Conservation (phyloP, 768 basidiomycete genomes). For the Hygrocybe punicea region DNA sequence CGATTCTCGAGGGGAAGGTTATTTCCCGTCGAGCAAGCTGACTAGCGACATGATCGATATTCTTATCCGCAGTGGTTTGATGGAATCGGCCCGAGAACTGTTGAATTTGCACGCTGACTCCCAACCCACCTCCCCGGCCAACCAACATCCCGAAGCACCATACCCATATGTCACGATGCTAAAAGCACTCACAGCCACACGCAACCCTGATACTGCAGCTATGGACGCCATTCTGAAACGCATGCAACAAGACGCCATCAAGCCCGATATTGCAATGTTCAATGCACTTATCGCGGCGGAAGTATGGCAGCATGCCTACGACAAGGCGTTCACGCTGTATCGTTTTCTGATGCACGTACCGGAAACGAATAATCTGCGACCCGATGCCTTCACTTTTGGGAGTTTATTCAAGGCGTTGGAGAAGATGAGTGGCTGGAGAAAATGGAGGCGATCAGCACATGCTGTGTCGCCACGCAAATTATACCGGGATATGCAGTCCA, state of each 20-base stretch:
- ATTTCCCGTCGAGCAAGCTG: constrained; percentile 29
- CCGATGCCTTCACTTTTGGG: constrained; percentile 45
- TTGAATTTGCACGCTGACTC: constrained; percentile 21
- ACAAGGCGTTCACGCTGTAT: constrained; percentile 45
- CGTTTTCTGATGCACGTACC: constrained; percentile 35
- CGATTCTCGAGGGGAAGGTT: constrained; percentile 17
- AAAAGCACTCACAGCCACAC: constrained; percentile 32
- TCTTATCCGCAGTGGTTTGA: constrained; percentile 31
- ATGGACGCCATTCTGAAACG: constrained; percentile 37
- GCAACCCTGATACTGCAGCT: constrained; percentile 27
- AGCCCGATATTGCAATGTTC: constrained; percentile 42
- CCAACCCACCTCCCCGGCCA: constrained; percentile 7
- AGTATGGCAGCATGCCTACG: constrained; percentile 28
- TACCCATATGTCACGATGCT: constrained; percentile 42
- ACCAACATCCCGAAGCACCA: constrained; percentile 5
- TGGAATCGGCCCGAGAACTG: constrained; percentile 29
- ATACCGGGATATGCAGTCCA: constrained; percentile 43
- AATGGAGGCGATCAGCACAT: constrained; percentile 17
- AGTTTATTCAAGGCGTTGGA: constrained; percentile 38
- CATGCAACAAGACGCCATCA: constrained; percentile 38
- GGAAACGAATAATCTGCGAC: constrained; percentile 21
- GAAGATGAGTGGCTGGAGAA: constrained; percentile 18
- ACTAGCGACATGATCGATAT: constrained; percentile 38
- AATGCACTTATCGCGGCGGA: constrained; percentile 48
- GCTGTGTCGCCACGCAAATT: constrained; percentile 39